A percentile compares a stretch with the other conserved stretches of the same genome.
phyloP scores from a whole-genome alignment of 495 filamentous ascomycete species.

The Entonaema liquescens region DNA sequence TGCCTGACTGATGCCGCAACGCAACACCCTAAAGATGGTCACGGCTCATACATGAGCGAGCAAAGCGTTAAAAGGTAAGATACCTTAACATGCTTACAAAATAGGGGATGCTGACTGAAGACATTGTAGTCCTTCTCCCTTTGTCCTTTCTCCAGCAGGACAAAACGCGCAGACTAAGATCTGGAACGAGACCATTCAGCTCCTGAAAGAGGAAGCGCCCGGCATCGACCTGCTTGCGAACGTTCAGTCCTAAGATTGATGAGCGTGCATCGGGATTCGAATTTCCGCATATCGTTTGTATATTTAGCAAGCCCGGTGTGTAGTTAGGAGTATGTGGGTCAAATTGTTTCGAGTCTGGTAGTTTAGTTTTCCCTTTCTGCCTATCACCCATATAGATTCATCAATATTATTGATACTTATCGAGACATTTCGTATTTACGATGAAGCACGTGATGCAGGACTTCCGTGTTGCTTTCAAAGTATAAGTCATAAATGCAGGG shows the following conservation, averaged over 20 bases:
- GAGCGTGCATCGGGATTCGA: neutral
- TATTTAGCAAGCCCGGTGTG: neutral
- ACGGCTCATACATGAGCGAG: conserved; percentile 37
- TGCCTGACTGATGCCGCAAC: conserved; percentile 29
- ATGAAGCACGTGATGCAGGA: too few species aligned
- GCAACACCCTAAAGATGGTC: conserved; percentile 12
- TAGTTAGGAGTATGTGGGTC: neutral
- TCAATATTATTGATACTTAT: neutral
- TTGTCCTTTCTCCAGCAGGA: conserved; percentile 13
- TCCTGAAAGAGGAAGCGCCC: conserved; percentile 2
- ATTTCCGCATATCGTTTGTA: neutral
- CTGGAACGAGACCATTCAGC: conserved; percentile 25
- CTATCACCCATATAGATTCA: neutral
- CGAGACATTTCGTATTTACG: too few species aligned
- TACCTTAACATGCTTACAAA: neutral
- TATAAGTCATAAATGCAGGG: too few species aligned
- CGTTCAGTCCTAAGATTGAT: neutral
- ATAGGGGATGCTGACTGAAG: neutral
- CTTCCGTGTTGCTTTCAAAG: too few species aligned
- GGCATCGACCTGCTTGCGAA: neutral
- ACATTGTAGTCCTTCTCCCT: conserved; percentile 16
- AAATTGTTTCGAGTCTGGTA: neutral
- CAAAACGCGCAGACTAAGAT: conserved; percentile 8
- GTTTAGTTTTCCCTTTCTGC: neutral
- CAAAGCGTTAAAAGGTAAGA: conserved; percentile 30